Percentiles rank a stretch among this genome's conserved stretches.
Conservation (phyloP, 345 rosid species). For the Litchi chinensis region DNA sequence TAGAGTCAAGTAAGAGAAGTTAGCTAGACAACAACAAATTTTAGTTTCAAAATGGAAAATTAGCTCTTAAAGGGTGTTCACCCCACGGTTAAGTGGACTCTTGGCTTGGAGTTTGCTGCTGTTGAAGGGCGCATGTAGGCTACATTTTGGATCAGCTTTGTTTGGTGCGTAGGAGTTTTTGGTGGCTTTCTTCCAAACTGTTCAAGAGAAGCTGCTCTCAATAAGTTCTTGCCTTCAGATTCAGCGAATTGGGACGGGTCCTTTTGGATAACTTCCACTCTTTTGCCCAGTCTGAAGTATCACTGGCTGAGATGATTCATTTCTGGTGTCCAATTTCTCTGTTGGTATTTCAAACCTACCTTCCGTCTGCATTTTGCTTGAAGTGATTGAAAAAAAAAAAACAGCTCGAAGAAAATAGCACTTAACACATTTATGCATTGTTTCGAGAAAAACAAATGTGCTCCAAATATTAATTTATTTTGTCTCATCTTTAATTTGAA, state of each 20-base stretch:
- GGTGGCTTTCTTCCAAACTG: conserved; percentile 35
- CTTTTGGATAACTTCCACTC: conserved; percentile 44
- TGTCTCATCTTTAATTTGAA: too few relatives aligned
- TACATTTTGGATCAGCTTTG: neutral
- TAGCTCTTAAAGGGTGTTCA: conserved; percentile 13
- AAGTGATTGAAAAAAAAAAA: neutral
- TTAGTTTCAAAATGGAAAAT: neutral
- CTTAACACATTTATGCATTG: neutral
- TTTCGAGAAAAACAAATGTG: too few relatives aligned
- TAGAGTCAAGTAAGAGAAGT: neutral
- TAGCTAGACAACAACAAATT: neutral
- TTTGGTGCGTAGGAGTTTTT: neutral
- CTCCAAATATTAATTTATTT: too few relatives aligned
- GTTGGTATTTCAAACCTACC: conserved; percentile 28
- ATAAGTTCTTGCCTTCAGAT: conserved; percentile 36
- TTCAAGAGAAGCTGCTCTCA: conserved; percentile 35
- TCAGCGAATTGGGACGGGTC: conserved; percentile 54
- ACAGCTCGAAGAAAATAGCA: neutral
- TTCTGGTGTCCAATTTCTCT: neutral
- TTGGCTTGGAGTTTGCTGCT: neutral
- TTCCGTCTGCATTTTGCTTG: conserved; percentile 37
- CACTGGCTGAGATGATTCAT: conserved; percentile 16
- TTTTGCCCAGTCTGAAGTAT: conserved; percentile 44
- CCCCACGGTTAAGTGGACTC: conserved; percentile 28
- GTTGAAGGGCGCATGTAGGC: neutral